Percentiles rank a stretch among this genome's conserved stretches.
phyloP scores from a whole-genome alignment of 2,329 filamentous ascomycete species.

The Fusarium vanettenii region DNA sequence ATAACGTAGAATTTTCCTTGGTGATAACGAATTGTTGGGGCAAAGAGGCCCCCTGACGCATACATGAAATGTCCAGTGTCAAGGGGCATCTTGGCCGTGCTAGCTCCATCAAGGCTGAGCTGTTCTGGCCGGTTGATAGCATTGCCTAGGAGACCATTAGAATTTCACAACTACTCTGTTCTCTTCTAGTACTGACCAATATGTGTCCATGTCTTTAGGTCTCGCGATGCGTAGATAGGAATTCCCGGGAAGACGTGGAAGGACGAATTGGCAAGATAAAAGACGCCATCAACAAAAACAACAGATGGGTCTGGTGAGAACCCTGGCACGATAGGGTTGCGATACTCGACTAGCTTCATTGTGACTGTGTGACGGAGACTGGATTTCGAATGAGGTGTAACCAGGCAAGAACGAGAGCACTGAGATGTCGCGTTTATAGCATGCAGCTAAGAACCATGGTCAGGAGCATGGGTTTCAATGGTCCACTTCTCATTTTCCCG shows the following conservation, averaged over 20 bases:
- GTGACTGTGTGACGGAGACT: not conserved
- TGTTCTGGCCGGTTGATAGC: conserved; percentile 26
- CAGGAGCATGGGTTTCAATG: not conserved
- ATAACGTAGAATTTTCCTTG: conserved; percentile 42
- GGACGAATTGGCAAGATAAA: conserved; percentile 26
- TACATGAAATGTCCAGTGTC: conserved; percentile 27
- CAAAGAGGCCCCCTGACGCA: conserved; percentile 33
- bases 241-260: conserved; percentile 30
- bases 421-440: not conserved
- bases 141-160: conserved; percentile 16
- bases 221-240: conserved; percentile 22
- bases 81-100: conserved; percentile 10
- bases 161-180: not conserved
- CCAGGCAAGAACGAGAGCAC: not conserved
- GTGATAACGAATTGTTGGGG: conserved; percentile 39
- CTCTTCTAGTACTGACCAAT: conserved; percentile 3
- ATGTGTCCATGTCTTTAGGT: conserved; percentile 23
- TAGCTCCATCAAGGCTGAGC: conserved; percentile 13
- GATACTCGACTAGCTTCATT: conserved; percentile 1
- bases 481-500: not conserved
- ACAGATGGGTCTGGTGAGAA: conserved; percentile 28
- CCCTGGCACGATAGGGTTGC: conserved; percentile 21
- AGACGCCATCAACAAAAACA: conserved; percentile 25
- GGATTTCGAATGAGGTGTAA: not conserved
- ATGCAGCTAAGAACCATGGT: not conserved